Evolutionary conservation across 495 filamentous ascomycete genomes (phyloP).

Genomic region (Astrothelium macrocarpum): DNA sequence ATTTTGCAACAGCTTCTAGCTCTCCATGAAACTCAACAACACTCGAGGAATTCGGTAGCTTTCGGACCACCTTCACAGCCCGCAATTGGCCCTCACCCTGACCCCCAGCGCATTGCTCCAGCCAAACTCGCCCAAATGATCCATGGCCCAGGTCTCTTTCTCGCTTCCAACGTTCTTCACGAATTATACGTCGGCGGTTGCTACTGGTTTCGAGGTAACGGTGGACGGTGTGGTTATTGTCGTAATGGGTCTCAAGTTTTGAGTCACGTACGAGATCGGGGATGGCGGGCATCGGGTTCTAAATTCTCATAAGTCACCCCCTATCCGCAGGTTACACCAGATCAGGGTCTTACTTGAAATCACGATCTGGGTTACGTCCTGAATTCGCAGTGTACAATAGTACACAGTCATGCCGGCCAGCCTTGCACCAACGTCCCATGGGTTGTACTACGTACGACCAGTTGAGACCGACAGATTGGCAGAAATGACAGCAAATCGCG

Average conservation of each 20-base stretch:
- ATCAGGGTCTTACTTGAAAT: no score
- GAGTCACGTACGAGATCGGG: conserved; percentile 27
- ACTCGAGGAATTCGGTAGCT: not conserved
- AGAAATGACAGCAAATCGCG: no score
- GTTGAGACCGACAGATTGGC: no score
- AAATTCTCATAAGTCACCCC: not conserved
- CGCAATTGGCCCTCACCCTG: not conserved
- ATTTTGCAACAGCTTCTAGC: conserved; percentile 24
- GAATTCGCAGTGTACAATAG: no score
- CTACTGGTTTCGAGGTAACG: conserved; percentile 16
- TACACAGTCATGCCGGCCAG: no score
- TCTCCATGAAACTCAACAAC: conserved; percentile 16
- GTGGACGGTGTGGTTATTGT: conserved; percentile 21
- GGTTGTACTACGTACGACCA: no score
- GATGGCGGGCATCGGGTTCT: not conserved
- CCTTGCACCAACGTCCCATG: no score
- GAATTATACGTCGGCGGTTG: not conserved
- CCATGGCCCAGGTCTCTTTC: conserved; percentile 12
- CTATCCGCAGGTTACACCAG: no score
- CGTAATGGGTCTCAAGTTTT: conserved; percentile 24
- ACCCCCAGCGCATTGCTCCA: conserved; percentile 8
- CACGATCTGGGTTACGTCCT: no score
- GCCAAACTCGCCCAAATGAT: conserved; percentile 17
- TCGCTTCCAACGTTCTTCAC: conserved; percentile 6
- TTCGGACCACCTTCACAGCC: conserved; percentile 19